These are phyloP conservation scores for Yarrowia phangngaensis DNA, from an alignment of 805 yeast species.

Conservation along the genomic window DNA sequence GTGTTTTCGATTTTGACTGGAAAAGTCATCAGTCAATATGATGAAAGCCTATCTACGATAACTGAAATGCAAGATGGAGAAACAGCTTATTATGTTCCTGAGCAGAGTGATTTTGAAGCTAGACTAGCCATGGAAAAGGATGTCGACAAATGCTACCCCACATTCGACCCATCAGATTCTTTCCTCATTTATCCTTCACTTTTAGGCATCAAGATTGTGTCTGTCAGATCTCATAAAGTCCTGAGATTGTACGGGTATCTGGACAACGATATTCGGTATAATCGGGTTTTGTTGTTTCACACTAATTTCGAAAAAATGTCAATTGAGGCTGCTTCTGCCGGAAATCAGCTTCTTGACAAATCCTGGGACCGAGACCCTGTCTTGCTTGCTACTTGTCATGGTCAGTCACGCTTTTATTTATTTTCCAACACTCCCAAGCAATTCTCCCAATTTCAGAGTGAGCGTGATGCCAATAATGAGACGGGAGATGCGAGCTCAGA, in stretches of 20 bases:
- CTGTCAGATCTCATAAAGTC: constrained; percentile 34
- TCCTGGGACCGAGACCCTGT: constrained; percentile 37
- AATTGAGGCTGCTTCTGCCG: constrained; percentile 38
- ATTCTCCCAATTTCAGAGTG: constrained; percentile 29
- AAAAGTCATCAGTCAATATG: constrained; percentile 36
- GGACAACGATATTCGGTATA: constrained; percentile 36
- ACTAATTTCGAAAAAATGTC: constrained; percentile 35
- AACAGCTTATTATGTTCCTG: constrained; percentile 29
- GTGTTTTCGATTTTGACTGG: constrained; percentile 42
- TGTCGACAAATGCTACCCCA: constrained; percentile 29
- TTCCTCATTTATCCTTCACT: constrained; percentile 36
- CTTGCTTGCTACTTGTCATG: constrained; percentile 35
- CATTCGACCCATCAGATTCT: constrained; percentile 38
- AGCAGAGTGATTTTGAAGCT: constrained; percentile 35
- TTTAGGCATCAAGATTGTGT: constrained; percentile 39
- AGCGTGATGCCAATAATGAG: constrained; percentile 38
- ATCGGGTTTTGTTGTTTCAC: constrained; percentile 37
- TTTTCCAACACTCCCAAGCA: constrained; percentile 34
- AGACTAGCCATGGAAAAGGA: constrained; percentile 36
- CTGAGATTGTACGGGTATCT: constrained; percentile 36
- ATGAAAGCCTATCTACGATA: constrained; percentile 35
- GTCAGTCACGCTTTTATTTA: constrained; percentile 35
- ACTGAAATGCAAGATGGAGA: constrained; percentile 36
- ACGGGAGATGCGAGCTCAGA: neutral
- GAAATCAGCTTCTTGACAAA: constrained; percentile 36